phyloP scores from a whole-genome alignment of 331 rosid genomes.

The Ulmus americana region DNA sequence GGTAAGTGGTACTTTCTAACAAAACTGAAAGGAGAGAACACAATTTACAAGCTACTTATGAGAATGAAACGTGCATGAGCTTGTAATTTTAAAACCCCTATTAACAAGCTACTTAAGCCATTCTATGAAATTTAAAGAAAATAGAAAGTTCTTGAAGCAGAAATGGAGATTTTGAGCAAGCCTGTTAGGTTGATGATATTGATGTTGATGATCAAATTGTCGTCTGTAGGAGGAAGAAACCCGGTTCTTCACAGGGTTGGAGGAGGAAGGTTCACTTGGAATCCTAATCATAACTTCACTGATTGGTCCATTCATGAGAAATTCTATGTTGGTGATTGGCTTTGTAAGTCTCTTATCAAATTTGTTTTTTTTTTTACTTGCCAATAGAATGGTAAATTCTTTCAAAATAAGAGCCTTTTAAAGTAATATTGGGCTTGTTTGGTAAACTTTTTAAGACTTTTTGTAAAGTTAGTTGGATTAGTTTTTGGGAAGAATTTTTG shows the following conservation, averaged over 20 bases:
- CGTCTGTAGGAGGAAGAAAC: constrained; percentile 32
- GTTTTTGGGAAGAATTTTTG: no score
- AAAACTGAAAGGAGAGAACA: background rate
- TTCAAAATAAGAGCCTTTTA: no score
- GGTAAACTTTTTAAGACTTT: background rate
- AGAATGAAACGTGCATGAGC: constrained; percentile 13
- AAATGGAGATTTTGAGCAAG: constrained; percentile 25
- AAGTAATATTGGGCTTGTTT: no score
- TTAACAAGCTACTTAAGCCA: background rate
- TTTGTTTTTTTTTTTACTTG: background rate
- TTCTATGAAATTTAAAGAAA: background rate
- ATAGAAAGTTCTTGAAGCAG: background rate
- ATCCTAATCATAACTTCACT: constrained; percentile 41
- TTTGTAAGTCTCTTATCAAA: constrained; percentile 38
- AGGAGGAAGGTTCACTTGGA: constrained; percentile 61
- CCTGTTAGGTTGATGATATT: constrained; percentile 6
- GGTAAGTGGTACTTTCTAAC: background rate
- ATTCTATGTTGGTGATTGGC: constrained; percentile 68
- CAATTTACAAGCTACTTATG: background rate
- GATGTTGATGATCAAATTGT: background rate
- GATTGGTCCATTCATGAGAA: constrained; percentile 49
- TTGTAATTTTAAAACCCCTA: background rate
- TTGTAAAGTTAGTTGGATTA: background rate
- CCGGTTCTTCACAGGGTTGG: constrained; percentile 59
- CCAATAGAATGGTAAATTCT: no score